Conservation (phyloP, 1,284 basidiomycete species). For the Microbotryomycetes sp. region DNA sequence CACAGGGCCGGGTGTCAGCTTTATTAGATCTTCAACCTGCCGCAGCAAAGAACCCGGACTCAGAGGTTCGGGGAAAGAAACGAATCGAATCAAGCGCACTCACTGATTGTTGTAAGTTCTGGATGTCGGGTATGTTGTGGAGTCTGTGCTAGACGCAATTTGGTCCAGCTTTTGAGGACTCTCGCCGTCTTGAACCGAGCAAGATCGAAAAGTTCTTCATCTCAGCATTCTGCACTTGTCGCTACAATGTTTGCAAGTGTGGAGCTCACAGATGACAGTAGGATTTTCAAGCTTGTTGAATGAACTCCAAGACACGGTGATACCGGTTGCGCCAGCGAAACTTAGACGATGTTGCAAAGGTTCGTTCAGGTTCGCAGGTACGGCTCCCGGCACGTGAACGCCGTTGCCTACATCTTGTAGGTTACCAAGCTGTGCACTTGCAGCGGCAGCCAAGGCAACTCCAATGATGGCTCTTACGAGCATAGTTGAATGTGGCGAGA, state of each 20-base stretch:
- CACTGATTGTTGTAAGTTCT: constrained; percentile 30
- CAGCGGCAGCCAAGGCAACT: not conserved
- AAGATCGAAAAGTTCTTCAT: not conserved
- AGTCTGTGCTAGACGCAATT: not conserved
- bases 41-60: too few species aligned
- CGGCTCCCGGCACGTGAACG: constrained; percentile 14
- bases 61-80: too few species aligned
- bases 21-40: not conserved
- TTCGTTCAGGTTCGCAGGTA: constrained; percentile 17
- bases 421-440: not conserved
- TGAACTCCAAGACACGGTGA: constrained; percentile 24
- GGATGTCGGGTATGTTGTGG: constrained; percentile 29
- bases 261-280: constrained; percentile 8
- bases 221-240: not conserved
- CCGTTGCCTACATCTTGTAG: not conserved
- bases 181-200: constrained; percentile 7
- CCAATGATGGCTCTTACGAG: not conserved
- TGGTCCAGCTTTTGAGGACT: constrained; percentile 18
- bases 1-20: not conserved
- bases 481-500: not conserved
- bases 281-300: constrained; percentile 15
- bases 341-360: constrained; percentile 31
- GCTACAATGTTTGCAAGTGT: not conserved
- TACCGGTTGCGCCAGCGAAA: constrained; percentile 18
- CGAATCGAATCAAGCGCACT: too few species aligned